Conservation (phyloP, 805 yeast species). For the Kazachstania kunashirensis region DNA sequence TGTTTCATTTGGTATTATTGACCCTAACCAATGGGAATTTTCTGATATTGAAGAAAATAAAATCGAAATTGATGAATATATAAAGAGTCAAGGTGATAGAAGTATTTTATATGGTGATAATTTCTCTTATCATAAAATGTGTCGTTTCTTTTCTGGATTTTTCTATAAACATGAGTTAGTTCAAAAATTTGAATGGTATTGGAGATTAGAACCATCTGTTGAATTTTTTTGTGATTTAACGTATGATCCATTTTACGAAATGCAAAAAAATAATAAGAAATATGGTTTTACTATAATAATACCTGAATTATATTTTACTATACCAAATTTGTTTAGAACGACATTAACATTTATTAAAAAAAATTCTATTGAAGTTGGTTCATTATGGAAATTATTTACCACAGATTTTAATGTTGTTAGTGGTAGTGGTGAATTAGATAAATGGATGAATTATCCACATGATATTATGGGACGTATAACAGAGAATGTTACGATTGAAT, state of each 20-base stretch:
- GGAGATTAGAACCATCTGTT: conserved; percentile 94
- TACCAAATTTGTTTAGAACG: conserved; percentile 69
- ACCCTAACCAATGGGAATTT: conserved; percentile 59
- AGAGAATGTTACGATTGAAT: conserved; percentile 29
- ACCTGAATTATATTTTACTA: conserved; percentile 69
- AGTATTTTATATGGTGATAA: conserved; percentile 75
- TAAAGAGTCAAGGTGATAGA: conserved; percentile 72
- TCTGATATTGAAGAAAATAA: conserved; percentile 21
- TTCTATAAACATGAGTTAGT: conserved; percentile 76
- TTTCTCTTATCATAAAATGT: conserved; percentile 87
- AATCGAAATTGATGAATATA: conserved; percentile 17
- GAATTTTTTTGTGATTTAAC: conserved; percentile 84
- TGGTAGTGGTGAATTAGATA: conserved; percentile 27
- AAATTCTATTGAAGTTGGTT: conserved; percentile 41
- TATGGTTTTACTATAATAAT: conserved; percentile 82
- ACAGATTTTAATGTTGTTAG: conserved; percentile 32
- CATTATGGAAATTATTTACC: conserved; percentile 61
- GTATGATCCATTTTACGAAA: conserved; percentile 81
- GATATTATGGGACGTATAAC: conserved; percentile 21
- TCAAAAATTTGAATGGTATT: conserved; percentile 72
- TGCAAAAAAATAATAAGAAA: conserved; percentile 57
- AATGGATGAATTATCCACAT: conserved; percentile 20
- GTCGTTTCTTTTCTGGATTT: conserved; percentile 79
- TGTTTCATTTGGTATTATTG: conserved; percentile 65
- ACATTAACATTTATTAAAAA: conserved; percentile 52